Conservation (phyloP, 441 rosid species). For the Aquilaria agallochum region DNA sequence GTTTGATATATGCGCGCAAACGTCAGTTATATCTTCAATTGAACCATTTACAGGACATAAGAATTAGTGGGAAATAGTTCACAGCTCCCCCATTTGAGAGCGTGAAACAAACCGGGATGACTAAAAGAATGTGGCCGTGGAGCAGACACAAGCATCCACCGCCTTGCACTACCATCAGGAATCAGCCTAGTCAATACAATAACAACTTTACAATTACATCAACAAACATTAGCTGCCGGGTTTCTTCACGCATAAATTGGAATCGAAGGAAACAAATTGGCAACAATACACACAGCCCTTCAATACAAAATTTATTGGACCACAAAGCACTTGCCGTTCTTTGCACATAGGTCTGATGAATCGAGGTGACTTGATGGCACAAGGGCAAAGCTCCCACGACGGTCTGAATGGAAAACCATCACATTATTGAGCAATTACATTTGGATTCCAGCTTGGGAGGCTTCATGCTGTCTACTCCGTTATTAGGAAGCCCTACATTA, state of each 20-base stretch:
- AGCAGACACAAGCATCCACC: conserved; percentile 38
- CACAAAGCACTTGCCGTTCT: conserved; percentile 26
- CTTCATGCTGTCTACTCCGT: conserved; percentile 48
- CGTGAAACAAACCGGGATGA: conserved; percentile 9
- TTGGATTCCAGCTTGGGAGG: conserved; percentile 92
- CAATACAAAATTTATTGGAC: conserved; percentile 27
- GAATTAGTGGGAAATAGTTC: neutral
- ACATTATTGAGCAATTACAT: conserved; percentile 99
- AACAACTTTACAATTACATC: conserved; percentile 59
- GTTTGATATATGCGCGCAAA: too few species aligned
- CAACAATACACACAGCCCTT: conserved; percentile 34
- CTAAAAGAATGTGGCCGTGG: conserved; percentile 38
- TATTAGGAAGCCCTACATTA: conserved; percentile 59
- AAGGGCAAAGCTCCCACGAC: conserved; percentile 1
- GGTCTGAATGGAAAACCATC: conserved; percentile 27
- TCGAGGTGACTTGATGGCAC: conserved; percentile 13
- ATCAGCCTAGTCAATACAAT: conserved; percentile 22
- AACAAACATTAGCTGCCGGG: conserved; percentile 29
- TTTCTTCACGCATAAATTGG: conserved; percentile 38
- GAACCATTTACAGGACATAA: neutral
- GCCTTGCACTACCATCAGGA: conserved; percentile 28
- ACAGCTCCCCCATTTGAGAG: neutral
- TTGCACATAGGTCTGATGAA: conserved; percentile 6
- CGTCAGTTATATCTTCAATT: too few species aligned
- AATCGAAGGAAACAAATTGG: conserved; percentile 35